Base-by-base conservation (phyloP, 768 basidiomycete genomes). In the Phylloporus scabripes region DNA sequence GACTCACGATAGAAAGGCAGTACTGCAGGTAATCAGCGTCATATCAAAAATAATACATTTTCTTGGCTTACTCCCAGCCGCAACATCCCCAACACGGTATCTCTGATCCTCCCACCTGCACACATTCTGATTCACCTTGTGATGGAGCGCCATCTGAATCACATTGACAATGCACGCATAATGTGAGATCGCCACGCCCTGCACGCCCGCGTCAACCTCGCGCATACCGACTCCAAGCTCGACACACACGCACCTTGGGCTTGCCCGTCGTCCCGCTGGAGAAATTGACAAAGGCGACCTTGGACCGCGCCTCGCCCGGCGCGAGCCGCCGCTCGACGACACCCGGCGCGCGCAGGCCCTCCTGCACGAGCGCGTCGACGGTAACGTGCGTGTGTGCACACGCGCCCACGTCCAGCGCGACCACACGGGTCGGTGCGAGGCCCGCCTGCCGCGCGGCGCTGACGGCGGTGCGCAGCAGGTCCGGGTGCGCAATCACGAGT, bases 191-290 rank as follows among this genome's bases (percentile, higher is more conserved):
- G 72, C 74, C 15, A 86, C 83, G 9, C 83, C 87, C 83, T 83
- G 28, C 4, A 7, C 6, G 15, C 23, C 24, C 14, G 23, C 0
- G 21, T 56, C 42, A 32, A 33, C 15, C n/a, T 1, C 41, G n/a
- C 24, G 3, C 17, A 2, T 14, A 20, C 23, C 8, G 1, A 23
- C 4, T 18, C 24, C 4, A 38, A 12, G 15, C 9, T 11, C 20
- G 9, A 15, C 7, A 3, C 14, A 3, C 53, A 43, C n/a, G n/a
- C 12, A 63, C 64, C 51, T 65, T 63, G 28, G 64, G 71, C 59
- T 65, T 69, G 62, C 85, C 85, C 14, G 86, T 88, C 20, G 85
- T 88, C 7, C 85, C 85, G 53, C 85, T 86, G 1, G 85, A 87
- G 55, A 88, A 85, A 45, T 75, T 78, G 46, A 87, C 67, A 56